These are phyloP conservation scores for Trypanosomatidae sp. DNA, from an alignment of 208 protist species.

Conservation along the genomic window DNA sequence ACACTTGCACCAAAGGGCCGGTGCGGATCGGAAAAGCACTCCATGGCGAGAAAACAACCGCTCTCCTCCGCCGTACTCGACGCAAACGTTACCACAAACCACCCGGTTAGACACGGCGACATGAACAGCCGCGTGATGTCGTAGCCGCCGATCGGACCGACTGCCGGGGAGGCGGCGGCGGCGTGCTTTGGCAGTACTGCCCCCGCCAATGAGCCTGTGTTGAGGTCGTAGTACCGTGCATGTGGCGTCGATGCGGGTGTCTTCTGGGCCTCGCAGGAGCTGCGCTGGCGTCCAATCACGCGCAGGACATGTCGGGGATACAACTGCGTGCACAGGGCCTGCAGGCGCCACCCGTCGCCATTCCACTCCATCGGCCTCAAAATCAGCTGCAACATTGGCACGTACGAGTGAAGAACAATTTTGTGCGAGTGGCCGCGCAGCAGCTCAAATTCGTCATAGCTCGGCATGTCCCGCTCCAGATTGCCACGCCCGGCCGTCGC, in stretches of 20 bases:
- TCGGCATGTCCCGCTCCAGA: conserved; percentile 27
- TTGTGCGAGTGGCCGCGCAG: conserved; percentile 32
- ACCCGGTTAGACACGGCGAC: conserved; percentile 14
- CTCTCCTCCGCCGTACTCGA: conserved; percentile 21
- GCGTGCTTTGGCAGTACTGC: not conserved
- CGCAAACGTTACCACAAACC: conserved; percentile 33
- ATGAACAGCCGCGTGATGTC: conserved; percentile 26
- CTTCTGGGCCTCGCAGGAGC: conserved; percentile 3
- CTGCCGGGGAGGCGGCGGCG: not conserved
- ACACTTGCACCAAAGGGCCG: conserved; percentile 21
- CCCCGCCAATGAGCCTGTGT: not conserved
- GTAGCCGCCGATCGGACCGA: conserved; percentile 24
- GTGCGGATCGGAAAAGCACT: conserved; percentile 28
- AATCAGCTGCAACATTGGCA: conserved; percentile 34
- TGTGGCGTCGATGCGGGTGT: conserved; percentile 12
- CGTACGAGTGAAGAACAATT: conserved; percentile 36
- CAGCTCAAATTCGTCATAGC: conserved; percentile 51
- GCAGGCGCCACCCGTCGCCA: conserved; percentile 26
- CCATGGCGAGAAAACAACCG: conserved; percentile 33
- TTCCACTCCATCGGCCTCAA: conserved; percentile 33
- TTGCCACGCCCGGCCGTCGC: conserved; percentile 4
- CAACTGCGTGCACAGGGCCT: conserved; percentile 17
- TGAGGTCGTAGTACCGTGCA: conserved; percentile 13
- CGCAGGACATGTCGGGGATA: conserved; percentile 42
- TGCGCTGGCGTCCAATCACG: conserved; percentile 21